phyloP scores from a whole-genome alignment of 148 eudicot genomes.

The Suaeda aralocaspica region DNA sequence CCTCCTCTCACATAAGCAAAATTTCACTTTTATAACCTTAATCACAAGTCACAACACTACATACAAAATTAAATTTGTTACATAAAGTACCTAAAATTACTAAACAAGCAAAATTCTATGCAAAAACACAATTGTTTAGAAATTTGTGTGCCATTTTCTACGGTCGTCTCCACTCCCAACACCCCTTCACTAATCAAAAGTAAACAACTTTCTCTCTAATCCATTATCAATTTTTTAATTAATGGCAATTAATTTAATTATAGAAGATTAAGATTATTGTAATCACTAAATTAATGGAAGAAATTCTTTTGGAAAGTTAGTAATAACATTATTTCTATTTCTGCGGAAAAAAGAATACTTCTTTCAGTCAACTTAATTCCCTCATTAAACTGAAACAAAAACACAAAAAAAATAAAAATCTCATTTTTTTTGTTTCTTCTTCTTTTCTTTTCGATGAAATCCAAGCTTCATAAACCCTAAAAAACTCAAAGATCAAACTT shows the following conservation, averaged over 20 bases:
- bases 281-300: constrained; percentile 10
- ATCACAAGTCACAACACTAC: too few relatives aligned
- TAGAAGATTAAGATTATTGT: neutral
- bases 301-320: neutral
- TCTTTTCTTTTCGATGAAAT: constrained; percentile 17
- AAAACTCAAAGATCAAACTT: constrained; percentile 11
- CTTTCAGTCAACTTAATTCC: constrained; percentile 25
- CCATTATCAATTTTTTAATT: neutral
- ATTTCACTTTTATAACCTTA: too few relatives aligned
- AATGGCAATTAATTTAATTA: neutral
- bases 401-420: neutral
- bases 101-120: constrained; percentile 1
- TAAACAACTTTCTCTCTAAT: neutral
- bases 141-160: constrained; percentile 31
- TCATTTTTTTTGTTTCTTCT: neutral
- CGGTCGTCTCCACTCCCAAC: constrained; percentile 30
- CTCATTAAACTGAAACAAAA: neutral
- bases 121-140: neutral
- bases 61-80: too few relatives aligned
- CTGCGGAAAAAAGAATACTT: constrained; percentile 11
- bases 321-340: neutral
- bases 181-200: constrained; percentile 11
- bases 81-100: constrained; percentile 24
- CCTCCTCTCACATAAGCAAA: too few relatives aligned
- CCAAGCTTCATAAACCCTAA: constrained; percentile 38